Evolutionary conservation across 345 rosid species (phyloP), one percentile per base, ranked within the genome.

Genomic region (Rhizophora mangle): DNA sequence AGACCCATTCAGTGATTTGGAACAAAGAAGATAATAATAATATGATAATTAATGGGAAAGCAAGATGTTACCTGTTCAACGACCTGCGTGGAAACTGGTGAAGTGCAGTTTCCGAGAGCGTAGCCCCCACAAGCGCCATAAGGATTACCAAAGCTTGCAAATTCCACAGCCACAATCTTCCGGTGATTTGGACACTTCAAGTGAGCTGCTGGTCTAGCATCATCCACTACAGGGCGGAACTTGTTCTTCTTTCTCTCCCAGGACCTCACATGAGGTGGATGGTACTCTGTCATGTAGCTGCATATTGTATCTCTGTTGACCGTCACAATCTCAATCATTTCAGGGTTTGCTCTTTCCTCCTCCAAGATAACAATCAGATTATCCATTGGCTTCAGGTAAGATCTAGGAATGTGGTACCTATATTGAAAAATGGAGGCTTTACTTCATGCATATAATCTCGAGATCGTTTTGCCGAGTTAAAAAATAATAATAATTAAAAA

Each of bases 371-470:
- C 87, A 37, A 95, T 74, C 18, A 87, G 78, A 52, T 95, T 95
- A 32, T 80, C 67, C 60, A 60, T 81, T 30, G 87, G 85, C 84
- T 87, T 88, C 46, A 94, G 31, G 84, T 60, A 91, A 15, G 95
- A 74, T 79, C 95, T 87, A 46, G 98, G 97, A 74, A 94, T 84
- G 74, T 91, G 98, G 73, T 89, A 93, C 79, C 92, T 85, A 76
- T 49, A 64, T 64, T 47, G 27, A 8, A 58, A 57, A 34, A 39
- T 26, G 53, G 51, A 16, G 13, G 56, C 34, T 60, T 36, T 7
- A 32, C 21, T 26, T 52, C 52, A 22, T 8, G 24, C 2, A 30
- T 36, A 22, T 37, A 13, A n/a, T 36, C 11, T 39, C 20, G 3
- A 15, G 49, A n/a, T 22, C 57, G 3, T 47, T 30, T 49, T 22